Percentiles rank a stretch among this genome's conserved stretches.
phyloP scores from a whole-genome alignment of 2,329 filamentous ascomycete genomes.

The Fusarium chuoi region DNA sequence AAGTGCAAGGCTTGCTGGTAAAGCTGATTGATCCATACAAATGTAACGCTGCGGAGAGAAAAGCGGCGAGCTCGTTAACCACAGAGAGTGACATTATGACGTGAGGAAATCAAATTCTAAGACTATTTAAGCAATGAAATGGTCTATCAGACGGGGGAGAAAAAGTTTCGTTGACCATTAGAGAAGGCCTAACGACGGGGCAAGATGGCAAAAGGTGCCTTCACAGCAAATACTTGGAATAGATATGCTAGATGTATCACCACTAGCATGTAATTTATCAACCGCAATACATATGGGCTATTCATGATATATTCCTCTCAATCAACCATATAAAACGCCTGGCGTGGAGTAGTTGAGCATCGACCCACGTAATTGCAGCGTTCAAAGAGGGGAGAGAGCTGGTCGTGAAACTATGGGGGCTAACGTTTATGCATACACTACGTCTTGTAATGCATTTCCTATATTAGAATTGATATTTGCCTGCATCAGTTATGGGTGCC shows the following conservation, averaged over 20 bases:
- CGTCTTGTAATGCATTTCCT: neutral
- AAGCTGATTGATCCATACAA: conserved; percentile 1
- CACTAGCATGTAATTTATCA: neutral
- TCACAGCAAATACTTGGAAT: neutral
- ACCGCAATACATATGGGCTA: neutral
- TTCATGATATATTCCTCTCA: neutral
- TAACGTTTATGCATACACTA: neutral
- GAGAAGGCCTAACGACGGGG: neutral
- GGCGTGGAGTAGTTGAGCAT: neutral
- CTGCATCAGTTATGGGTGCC: neutral
- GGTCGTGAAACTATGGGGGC: neutral
- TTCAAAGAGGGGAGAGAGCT: neutral
- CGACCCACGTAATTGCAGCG: neutral
- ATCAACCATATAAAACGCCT: neutral
- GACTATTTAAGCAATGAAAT: neutral
- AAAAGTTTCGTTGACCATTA: neutral
- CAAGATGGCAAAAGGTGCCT: neutral
- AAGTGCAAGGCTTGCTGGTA: neutral
- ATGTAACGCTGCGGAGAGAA: neutral
- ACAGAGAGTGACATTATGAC: neutral
- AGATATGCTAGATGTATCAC: neutral
- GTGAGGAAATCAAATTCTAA: neutral
- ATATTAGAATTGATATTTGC: neutral
- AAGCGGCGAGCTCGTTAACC: neutral
- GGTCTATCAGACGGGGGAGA: neutral